Evolutionary conservation across 2,329 filamentous ascomycete genomes (phyloP), one percentile per base, ranked within the genome.

Genomic region (Microcyclosporella mali): DNA sequence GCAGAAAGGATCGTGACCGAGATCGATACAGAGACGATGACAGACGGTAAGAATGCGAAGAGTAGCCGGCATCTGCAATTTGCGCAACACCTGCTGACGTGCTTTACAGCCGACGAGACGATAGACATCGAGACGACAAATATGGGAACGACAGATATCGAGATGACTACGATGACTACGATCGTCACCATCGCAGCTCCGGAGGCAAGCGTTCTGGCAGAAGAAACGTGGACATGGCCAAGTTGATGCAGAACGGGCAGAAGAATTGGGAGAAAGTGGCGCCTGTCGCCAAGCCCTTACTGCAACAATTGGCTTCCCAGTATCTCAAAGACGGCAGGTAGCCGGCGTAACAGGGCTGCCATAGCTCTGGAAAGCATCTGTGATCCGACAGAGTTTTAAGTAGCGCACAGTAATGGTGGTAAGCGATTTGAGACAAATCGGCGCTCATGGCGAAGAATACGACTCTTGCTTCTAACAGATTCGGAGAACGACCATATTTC

Each of bases 251-350:
- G 42, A 57, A 54, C 47, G 56, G 58, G 8, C 47, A 61, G 49
- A 59, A 60, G 50, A 47, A 48, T 15, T 61, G 57, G 57, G 46
- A 56, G 33, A 59, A 49, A 17, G 57, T 55, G 10, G 58, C 51
- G 42, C 58, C 58, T 3, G 47, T 61, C 14, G 58, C 58, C 14
- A 61, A 59, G 47, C 58, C 58, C 9, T 37, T 59, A 37, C 37
- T 59, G 28, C 38, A 39, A 11, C 54, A 57, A 28, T 33, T 61
- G 36, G 58, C 58, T 15, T 57, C 56, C 37, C 52, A 52, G 33
- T 61, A 61, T 45, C 39, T 60, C 6, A 50, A 51, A 31, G 45
- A 51, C 31, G 48, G 45, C 28, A 19, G 37, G 37, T 36, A 25
- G n/a, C 33, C 40, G 27, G 40, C 40, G 8, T 35, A 43, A 34